Base-by-base conservation (phyloP, 495 filamentous ascomycete species). In the Penicillium daleae region DNA sequence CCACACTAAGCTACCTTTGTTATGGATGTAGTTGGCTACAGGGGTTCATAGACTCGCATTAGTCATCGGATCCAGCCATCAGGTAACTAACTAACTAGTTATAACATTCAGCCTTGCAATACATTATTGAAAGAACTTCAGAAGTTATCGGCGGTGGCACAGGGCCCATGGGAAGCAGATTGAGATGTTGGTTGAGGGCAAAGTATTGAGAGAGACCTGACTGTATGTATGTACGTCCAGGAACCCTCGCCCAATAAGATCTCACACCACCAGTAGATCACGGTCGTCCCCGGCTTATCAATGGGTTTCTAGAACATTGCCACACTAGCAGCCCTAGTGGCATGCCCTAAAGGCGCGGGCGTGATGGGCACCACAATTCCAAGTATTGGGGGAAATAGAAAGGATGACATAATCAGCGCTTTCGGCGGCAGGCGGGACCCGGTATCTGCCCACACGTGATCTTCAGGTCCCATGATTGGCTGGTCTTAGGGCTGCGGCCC, bases 401-500 rank as follows among this genome's bases (percentile, higher is more conserved):
- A 21, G 26, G n/a, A 22, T 60, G 52, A 61, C 46, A 61, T 62
- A 61, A 68, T 33, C 61, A 24, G 10, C 31, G 52, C 29, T 29
- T 54, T 54, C 27, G 39, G 15, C 42, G 29, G 4, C 17, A 35
- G 52, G 49, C 15, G 57, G 57, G 27, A 3, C 33, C 3, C 9
- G 3, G 21, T 0, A 7, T 26, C 2, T 24, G 44, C 22, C n/a
- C 17, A 27, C 39, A 77, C 73, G 68, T 75, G 73, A 77, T 42
- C 1, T 0, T 0, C 0, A 13, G 17, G 46, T 37, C 13, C 50
- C 55, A 24, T 65, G 56, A 76, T 72, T 71, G 66, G 71, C 39
- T 42, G 40, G 50, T 48, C 42, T 79, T 80, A 80, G 78, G 78
- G 78, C 71, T 76, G 68, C 57, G 71, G 74, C 76, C 78, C 77